A percentile compares a stretch with the other conserved stretches of the same genome.
phyloP scores from a whole-genome alignment of 1,284 basidiomycete species.

The Microbotryomycetes sp. region DNA sequence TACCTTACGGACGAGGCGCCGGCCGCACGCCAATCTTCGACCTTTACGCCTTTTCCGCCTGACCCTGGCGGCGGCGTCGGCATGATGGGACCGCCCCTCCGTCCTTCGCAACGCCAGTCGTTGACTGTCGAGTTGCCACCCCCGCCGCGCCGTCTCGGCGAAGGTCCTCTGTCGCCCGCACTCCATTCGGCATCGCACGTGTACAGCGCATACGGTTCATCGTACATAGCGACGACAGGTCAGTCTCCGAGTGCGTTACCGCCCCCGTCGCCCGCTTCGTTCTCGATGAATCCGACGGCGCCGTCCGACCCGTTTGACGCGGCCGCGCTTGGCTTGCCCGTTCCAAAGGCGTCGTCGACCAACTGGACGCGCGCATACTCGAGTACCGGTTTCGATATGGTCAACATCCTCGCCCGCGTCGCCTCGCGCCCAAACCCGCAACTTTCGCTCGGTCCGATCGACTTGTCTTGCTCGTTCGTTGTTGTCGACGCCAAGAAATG shows the following conservation, averaged over 20 bases:
- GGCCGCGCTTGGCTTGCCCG: slow-evolving; percentile 10
- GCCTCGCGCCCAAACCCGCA: slow-evolving; percentile 64
- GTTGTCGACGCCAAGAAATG: slow-evolving; percentile 72
- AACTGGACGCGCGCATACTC: slow-evolving; percentile 56
- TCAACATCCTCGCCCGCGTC: slow-evolving; percentile 71
- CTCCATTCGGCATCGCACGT: not conserved
- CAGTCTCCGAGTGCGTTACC: not conserved
- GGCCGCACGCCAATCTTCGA: not conserved
- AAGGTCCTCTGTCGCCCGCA: not conserved
- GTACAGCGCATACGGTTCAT: not conserved
- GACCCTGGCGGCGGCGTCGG: not conserved
- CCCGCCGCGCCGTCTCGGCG: not conserved
- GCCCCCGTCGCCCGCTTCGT: not conserved
- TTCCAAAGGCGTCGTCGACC: not conserved
- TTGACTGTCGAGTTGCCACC: not conserved
- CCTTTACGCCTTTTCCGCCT: not conserved
- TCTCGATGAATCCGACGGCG: slow-evolving; percentile 6
- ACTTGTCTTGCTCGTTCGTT: slow-evolving; percentile 80
- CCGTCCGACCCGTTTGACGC: slow-evolving; percentile 9
- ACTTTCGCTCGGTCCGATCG: slow-evolving; percentile 78
- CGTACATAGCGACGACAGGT: slow-evolving; percentile 16
- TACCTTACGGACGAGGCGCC: not conserved
- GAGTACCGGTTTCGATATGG: slow-evolving; percentile 77
- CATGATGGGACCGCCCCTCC: slow-evolving; percentile 5
- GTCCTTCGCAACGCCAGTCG: not conserved